phyloP scores from a whole-genome alignment of 106 monocot genomes.

The Apostasia shenzhenica region DNA sequence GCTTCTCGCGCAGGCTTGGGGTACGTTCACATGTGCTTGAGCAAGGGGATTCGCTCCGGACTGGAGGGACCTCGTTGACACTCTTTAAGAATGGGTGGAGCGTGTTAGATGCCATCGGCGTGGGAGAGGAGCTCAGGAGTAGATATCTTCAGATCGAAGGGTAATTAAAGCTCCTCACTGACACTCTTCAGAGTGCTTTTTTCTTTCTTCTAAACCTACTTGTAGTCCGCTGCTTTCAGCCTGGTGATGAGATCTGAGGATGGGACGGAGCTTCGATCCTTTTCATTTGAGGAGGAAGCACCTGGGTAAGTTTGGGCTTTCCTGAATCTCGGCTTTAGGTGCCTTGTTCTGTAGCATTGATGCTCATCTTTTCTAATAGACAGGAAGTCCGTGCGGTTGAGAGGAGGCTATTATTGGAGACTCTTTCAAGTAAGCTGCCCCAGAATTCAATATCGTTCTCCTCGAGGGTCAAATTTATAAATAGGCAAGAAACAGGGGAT shows the following conservation, averaged over 20 bases:
- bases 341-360: conserved; percentile 2
- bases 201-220: conserved; percentile 13
- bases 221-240: conserved; percentile 46
- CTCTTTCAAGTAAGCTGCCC: conserved; percentile 56
- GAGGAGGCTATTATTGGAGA: conserved; percentile 64
- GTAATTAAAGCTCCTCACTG: conserved; percentile 19
- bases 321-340: background rate
- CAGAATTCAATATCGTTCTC: conserved; percentile 52
- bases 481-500: conserved; percentile 24
- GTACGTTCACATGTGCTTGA: conserved; percentile 66
- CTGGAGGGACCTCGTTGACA: conserved; percentile 86
- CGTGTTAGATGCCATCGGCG: conserved; percentile 69
- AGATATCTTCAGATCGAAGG: conserved; percentile 67
- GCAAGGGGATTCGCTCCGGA: conserved; percentile 77
- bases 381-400: conserved; percentile 91
- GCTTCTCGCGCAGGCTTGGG: conserved; percentile 41
- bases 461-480: conserved; percentile 45
- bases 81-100: conserved; percentile 96
- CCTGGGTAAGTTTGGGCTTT: conserved; percentile 34
- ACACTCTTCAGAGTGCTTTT: background rate
- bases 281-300: conserved; percentile 66
- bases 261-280: conserved; percentile 70
- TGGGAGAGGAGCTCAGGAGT: conserved; percentile 66
- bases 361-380: conserved; percentile 19
- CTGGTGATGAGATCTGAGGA: conserved; percentile 65